Base-by-base conservation (phyloP, 148 eudicot species). In the Hydrangea macrophylla region DNA sequence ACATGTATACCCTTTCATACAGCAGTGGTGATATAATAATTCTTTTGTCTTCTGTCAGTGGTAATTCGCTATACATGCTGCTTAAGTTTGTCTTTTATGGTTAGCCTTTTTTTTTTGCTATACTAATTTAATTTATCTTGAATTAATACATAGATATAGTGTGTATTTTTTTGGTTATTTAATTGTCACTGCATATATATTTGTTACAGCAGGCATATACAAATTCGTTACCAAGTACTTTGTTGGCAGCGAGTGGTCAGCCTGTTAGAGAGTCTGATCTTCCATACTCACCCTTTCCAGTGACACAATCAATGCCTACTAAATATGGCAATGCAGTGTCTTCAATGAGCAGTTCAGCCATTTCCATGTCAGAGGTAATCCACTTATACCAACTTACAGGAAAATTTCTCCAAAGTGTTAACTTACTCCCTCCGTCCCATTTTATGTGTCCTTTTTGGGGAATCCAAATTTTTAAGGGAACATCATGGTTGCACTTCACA, bases 341-440 rank as follows among this genome's bases (percentile, higher is more conserved):
- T 62, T 83, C 98, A 71, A 76, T 86, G 22, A 75, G 79, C 67
- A 81, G 83, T 58, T 83, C 95, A 24, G 68, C 89, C 68, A 78
- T 78, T 71, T 90, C 98, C 25, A 76, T 93, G 81, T 71, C 88
- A 2, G 96, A 93, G 98, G 96, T 93, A 80, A 24, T n/a, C 40
- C 22, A 28, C 4, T 2, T n/a, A 48, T 9, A 12, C 48, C 9
- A 50, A 58, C 33, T 18, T 33, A 36, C 0, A 15, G 53, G 22
- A 1, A 20, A 55, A 22, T 27, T 50, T 55, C 22, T 25, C 57
- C 42, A 9, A 8, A 2, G 23, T 37, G 44, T 20, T 42, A 25
- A 45, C 36, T 59, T 20, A n/a, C n/a, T n/a, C n/a, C n/a, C n/a
- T n/a, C n/a, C n/a, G n/a, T n/a, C n/a, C n/a, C n/a, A n/a, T n/a